These are phyloP conservation scores for Puccinia hordei DNA, from an alignment of 1,284 basidiomycete genomes.

Conservation along the genomic window DNA sequence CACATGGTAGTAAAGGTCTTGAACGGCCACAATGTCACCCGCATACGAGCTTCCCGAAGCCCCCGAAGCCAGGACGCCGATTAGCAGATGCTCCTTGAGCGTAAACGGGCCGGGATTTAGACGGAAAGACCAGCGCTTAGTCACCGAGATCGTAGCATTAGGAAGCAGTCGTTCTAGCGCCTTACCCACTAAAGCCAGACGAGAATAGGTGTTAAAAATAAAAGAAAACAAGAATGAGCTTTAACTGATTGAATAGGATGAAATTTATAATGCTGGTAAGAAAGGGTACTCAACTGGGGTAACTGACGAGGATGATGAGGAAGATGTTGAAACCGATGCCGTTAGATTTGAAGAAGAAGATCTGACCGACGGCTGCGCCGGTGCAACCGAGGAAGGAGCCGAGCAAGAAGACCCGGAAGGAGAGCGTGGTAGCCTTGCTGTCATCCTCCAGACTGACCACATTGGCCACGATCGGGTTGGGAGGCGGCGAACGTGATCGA, in stretches of 20 bases:
- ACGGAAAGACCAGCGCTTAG: conserved; percentile 58
- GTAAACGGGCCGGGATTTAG: conserved; percentile 64
- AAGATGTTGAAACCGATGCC: conserved; percentile 27
- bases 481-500: neutral
- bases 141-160: conserved; percentile 54
- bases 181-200: conserved; percentile 62
- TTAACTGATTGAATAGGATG: too few relatives aligned
- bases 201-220: conserved; percentile 57
- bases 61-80: conserved; percentile 62
- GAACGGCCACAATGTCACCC: conserved; percentile 58
- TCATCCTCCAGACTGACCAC: conserved; percentile 45
- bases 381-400: conserved; percentile 64
- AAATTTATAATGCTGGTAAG: neutral
- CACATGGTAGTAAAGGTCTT: conserved; percentile 42
- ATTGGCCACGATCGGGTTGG: conserved; percentile 36
- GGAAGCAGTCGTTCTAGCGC: conserved; percentile 60
- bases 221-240: neutral
- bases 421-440: conserved; percentile 59
- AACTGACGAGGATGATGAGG: conserved; percentile 29
- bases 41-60: conserved; percentile 62
- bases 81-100: conserved; percentile 61
- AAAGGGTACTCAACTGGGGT: conserved; percentile 36
- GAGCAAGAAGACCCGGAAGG: conserved; percentile 63
- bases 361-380: conserved; percentile 62
- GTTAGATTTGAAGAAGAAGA: conserved; percentile 53